Base-by-base conservation (phyloP, 306 rosid species). In the Erythrophleum fordii region DNA sequence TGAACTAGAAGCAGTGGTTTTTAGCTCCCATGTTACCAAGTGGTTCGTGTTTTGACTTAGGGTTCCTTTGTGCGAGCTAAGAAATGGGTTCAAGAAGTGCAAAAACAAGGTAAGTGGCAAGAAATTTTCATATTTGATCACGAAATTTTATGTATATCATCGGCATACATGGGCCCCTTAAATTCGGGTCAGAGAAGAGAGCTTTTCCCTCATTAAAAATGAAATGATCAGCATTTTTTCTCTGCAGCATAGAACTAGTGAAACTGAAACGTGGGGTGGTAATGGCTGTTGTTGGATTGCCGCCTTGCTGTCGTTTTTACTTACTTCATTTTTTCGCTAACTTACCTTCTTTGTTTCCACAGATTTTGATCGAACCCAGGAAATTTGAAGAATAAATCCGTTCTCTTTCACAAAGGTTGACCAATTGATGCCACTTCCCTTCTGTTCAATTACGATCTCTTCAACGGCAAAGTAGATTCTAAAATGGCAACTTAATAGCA, bases 41-140 rank as follows among this genome's bases (percentile, higher is more conserved):
- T 84, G 22, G 22, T 59, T 28, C 44, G 59, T 84, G 65, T 71
- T 83, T 87, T 79, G 44, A n/a, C 76, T 25, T 80, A 93, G 98
- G 98, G 90, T 18, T 90, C 98, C 64, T 93, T 93, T 83, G 82
- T 77, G 1, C 72, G 97, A 35, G 98, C 94, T 42, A 93, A 90
- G 83, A 93, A 90, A 66, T 93, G 98, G 98, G 92, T 93, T 72
- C 89, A 44, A 71, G 94, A 93, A 88, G 87, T 93, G 78, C 97
- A 88, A 82, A 85, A 92, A 70, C 98, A 93, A 88, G 98, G 98
- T 90, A 85, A 86, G 12, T 18, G 11, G 16, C 37, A 78, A 25
- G 13, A 8, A 42, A 42, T 6, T 0, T 42, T 39, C 48, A 42
- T 11, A 42, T 12, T 42, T 42, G 48, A 2, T 42, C 48, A 42